A percentile compares a stretch with the other conserved stretches of the same genome.
Conservation (phyloP, 768 basidiomycete species). For the Phylloporus scabripes region DNA sequence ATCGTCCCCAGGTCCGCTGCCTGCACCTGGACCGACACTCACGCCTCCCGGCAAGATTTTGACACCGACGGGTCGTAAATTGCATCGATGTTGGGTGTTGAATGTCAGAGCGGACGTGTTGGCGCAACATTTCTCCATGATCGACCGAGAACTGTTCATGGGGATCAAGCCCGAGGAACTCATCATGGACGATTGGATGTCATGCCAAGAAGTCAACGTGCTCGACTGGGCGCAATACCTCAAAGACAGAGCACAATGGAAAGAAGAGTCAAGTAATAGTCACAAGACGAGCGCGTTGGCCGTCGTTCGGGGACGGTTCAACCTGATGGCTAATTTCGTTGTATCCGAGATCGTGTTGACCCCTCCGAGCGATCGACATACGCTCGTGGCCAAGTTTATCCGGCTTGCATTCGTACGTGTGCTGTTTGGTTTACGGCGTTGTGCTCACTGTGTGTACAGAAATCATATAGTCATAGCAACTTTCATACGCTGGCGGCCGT, state of each 20-base stretch:
- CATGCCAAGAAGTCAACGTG: constrained; percentile 56
- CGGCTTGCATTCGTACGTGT: constrained; percentile 74
- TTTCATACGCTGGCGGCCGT: constrained; percentile 78
- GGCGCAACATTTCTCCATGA: constrained; percentile 78
- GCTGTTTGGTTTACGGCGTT: neutral
- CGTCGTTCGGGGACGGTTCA: constrained; percentile 76
- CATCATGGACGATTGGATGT: constrained; percentile 67
- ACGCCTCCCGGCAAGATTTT: constrained; percentile 34
- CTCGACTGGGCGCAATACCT: constrained; percentile 83
- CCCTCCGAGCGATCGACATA: constrained; percentile 54
- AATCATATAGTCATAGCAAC: constrained; percentile 73
- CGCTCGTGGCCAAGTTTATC: constrained; percentile 73
- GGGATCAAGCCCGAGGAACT: constrained; percentile 84
- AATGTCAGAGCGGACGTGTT: constrained; percentile 53
- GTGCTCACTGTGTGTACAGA: constrained; percentile 39
- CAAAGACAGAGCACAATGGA: constrained; percentile 66
- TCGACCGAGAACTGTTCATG: constrained; percentile 84
- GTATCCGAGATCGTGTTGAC: constrained; percentile 78
- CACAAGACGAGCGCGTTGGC: constrained; percentile 68
- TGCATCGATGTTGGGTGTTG: constrained; percentile 72
- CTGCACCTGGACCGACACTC: constrained; percentile 11
- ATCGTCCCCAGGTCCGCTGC: constrained; percentile 6
- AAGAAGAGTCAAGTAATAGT: constrained; percentile 50
- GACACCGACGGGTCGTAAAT: constrained; percentile 35
- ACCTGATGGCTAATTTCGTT: constrained; percentile 76